These are phyloP conservation scores for Scutellaria galericulata DNA, from an alignment of 257 asterid species.

Conservation along the genomic window DNA sequence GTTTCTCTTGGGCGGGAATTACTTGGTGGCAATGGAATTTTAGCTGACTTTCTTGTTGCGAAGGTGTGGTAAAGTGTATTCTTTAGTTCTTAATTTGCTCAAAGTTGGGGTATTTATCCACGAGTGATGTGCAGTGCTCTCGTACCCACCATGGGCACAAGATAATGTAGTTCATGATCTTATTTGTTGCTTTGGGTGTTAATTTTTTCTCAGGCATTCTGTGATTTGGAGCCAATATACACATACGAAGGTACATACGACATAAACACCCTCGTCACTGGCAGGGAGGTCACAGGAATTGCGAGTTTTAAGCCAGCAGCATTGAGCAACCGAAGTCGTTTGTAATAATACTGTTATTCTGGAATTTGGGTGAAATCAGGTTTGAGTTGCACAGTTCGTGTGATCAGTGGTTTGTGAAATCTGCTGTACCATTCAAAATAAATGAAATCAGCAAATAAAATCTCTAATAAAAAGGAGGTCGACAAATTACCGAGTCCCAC, in stretches of 20 bases:
- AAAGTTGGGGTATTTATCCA: background rate
- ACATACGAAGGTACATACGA: slow-evolving; percentile 97
- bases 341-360: slow-evolving; percentile 38
- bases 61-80: slow-evolving; percentile 54
- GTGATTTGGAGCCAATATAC: slow-evolving; percentile 96
- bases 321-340: slow-evolving; percentile 67
- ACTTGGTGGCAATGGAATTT: slow-evolving; percentile 91
- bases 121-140: background rate
- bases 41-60: slow-evolving; percentile 82
- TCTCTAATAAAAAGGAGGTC: background rate
- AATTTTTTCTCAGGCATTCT: slow-evolving; percentile 66
- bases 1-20: slow-evolving; percentile 88
- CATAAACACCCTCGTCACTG: slow-evolving; percentile 92
- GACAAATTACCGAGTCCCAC: background rate
- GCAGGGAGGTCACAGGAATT: slow-evolving; percentile 88
- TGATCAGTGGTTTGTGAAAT: background rate
- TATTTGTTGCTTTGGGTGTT: background rate
- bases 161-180: background rate
- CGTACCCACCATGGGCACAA: background rate
- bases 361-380: background rate
- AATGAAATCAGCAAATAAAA: background rate
- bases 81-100: background rate
- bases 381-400: slow-evolving; percentile 4
- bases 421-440: background rate
- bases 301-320: slow-evolving; percentile 81